Evolutionary conservation across 1,284 basidiomycete species (phyloP).

Genomic region (Xerocomus nothofagi): DNA sequence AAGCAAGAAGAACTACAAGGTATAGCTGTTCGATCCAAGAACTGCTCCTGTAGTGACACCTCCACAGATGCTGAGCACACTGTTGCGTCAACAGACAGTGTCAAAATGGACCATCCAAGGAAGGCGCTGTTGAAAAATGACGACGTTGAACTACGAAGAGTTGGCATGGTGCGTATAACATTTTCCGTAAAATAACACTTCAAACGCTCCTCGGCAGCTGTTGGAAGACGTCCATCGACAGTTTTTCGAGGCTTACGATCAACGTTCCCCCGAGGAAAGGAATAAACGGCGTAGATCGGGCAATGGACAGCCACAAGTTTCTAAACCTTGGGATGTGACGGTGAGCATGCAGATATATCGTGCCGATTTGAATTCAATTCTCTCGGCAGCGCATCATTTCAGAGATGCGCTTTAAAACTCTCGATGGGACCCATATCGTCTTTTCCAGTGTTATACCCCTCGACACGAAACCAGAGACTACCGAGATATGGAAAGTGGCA

Average conservation of each 20-base stretch:
- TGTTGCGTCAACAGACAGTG: slow-evolving; percentile 9
- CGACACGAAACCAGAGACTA: slow-evolving; percentile 72
- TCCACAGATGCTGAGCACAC: slow-evolving; percentile 15
- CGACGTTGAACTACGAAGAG: slow-evolving; percentile 81
- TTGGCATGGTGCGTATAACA: slow-evolving; percentile 59
- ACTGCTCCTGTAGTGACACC: neutral
- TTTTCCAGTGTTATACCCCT: slow-evolving; percentile 95
- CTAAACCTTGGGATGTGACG: slow-evolving; percentile 55
- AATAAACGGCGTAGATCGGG: slow-evolving; percentile 30
- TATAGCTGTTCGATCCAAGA: slow-evolving; percentile 29
- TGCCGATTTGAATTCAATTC: slow-evolving; percentile 7
- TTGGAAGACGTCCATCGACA: slow-evolving; percentile 73
- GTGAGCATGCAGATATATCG: slow-evolving; percentile 40
- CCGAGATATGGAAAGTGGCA: slow-evolving; percentile 88
- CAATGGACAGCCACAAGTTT: slow-evolving; percentile 32
- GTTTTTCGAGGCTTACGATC: slow-evolving; percentile 72
- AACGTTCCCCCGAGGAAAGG: slow-evolving; percentile 39
- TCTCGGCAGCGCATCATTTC: slow-evolving; percentile 75
- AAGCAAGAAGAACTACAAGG: slow-evolving; percentile 78
- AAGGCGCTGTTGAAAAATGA: slow-evolving; percentile 86
- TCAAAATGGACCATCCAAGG: slow-evolving; percentile 44
- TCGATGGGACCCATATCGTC: slow-evolving; percentile 77
- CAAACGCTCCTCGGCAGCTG: slow-evolving; percentile 49
- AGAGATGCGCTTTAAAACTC: slow-evolving; percentile 70
- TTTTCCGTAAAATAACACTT: neutral